These are phyloP conservation scores for Fusarium gaditjirri DNA, from an alignment of 2,329 filamentous ascomycete species.

Conservation along the genomic window DNA sequence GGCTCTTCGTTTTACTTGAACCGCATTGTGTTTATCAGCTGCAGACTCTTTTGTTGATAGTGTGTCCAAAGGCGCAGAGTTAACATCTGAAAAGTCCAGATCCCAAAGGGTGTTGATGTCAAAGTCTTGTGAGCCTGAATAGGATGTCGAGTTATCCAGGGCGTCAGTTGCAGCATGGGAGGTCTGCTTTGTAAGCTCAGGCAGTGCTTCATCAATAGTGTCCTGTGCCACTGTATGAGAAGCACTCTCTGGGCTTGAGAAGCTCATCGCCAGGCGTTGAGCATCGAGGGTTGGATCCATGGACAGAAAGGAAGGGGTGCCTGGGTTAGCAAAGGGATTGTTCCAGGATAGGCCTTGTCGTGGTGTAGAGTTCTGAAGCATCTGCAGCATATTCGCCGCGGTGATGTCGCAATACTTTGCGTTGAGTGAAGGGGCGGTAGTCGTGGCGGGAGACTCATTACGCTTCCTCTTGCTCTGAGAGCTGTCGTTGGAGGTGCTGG, in stretches of 20 bases:
- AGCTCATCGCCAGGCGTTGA: neutral
- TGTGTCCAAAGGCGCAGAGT: neutral
- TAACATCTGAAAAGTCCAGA: neutral
- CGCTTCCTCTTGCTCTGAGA: neutral
- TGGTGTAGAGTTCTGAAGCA: neutral
- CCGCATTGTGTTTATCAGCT: fast-evolving
- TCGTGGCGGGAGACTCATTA: fast-evolving
- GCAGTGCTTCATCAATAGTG: fast-evolving
- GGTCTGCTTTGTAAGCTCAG: neutral
- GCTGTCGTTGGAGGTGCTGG: neutral
- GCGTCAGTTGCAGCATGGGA: fast-evolving
- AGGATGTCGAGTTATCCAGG: neutral
- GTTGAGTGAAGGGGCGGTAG: neutral
- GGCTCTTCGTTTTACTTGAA: neutral
- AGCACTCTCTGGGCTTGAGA: neutral
- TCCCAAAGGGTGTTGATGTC: neutral
- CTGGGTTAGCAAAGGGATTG: neutral
- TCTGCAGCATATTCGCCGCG: neutral
- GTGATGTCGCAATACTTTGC: neutral
- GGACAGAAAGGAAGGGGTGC: neutral
- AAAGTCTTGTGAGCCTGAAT: neutral
- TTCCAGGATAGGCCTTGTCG: neutral
- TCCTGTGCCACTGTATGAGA: neutral
- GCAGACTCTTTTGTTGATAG: neutral
- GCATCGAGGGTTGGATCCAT: neutral